Conservation (phyloP, 352 stramenopile genomes). For the Phytophthora pinifolia region DNA sequence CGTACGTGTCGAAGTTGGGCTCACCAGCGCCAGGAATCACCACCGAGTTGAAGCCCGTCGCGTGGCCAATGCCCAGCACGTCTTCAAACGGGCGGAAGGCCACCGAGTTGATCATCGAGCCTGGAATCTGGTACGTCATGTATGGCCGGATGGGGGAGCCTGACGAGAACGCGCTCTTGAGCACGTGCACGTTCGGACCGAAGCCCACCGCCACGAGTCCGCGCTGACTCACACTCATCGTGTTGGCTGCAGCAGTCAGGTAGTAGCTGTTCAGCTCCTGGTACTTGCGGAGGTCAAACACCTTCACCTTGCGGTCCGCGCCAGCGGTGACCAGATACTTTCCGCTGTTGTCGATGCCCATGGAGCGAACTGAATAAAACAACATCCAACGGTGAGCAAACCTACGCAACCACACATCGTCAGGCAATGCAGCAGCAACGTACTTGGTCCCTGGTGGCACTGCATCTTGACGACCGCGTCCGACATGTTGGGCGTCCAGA, state of each 20-base stretch:
- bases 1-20: constrained; percentile 98
- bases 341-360: constrained; percentile 93
- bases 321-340: constrained; percentile 97
- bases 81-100: constrained; percentile 99
- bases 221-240: constrained; percentile 95
- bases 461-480: constrained; percentile 97
- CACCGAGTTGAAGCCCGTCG: constrained; percentile 75
- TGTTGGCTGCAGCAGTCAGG: constrained; percentile 78
- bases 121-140: constrained; percentile 90
- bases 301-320: constrained; percentile 94
- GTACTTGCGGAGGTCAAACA: constrained; percentile 98
- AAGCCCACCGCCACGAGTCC: constrained; percentile 95
- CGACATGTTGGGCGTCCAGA: constrained; percentile 96
- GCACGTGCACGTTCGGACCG: constrained; percentile 90
- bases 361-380: constrained; percentile 62
- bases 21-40: constrained; percentile 97
- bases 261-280: constrained; percentile 95
- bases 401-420: not conserved
- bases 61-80: constrained; percentile 95
- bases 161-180: constrained; percentile 89
- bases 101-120: constrained; percentile 84
- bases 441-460: constrained; percentile 95
- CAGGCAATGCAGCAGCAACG: constrained; percentile 20
- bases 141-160: constrained; percentile 73
- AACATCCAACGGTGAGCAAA: constrained; percentile 15